These are phyloP conservation scores for Fusarium compactum DNA, from an alignment of 2,329 filamentous ascomycete genomes.

Conservation along the genomic window DNA sequence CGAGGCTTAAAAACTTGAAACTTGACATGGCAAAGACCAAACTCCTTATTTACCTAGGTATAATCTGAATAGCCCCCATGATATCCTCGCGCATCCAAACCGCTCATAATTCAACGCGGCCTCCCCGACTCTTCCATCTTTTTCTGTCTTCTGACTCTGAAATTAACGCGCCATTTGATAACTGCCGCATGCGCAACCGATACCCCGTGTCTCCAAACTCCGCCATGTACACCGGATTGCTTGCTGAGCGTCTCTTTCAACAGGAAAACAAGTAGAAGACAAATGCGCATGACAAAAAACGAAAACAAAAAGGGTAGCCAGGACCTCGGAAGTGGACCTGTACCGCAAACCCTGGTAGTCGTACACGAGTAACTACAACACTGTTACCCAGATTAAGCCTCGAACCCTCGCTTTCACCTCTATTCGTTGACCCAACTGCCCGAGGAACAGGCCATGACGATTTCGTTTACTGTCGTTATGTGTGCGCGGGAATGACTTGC, in stretches of 20 bases:
- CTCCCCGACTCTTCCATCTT: constrained; percentile 3
- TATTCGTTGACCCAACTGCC: constrained; percentile 33
- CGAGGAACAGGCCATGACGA: constrained; percentile 31
- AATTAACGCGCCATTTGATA: constrained; percentile 26
- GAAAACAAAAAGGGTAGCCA: constrained; percentile 26
- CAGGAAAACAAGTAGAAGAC: constrained; percentile 22
- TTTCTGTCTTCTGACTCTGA: constrained; percentile 26
- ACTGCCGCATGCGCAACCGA: constrained; percentile 25
- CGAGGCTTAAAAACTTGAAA: not conserved
- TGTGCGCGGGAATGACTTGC: constrained; percentile 17
- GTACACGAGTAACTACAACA: constrained; percentile 51
- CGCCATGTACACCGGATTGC: constrained; percentile 30
- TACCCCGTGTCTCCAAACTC: constrained; percentile 21
- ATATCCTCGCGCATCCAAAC: constrained; percentile 39
- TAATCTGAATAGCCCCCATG: constrained; percentile 43
- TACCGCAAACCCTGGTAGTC: constrained; percentile 47
- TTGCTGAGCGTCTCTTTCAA: constrained; percentile 33
- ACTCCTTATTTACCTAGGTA: constrained; percentile 47
- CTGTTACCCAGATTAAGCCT: constrained; percentile 51
- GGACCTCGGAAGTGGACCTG: constrained; percentile 42
- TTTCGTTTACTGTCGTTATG: constrained; percentile 36
- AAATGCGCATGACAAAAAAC: constrained; percentile 31
- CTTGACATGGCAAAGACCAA: constrained; percentile 31
- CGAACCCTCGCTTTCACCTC: constrained; percentile 27
- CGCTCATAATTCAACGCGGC: constrained; percentile 27